Percentiles rank a stretch among this genome's conserved stretches.
These are phyloP conservation scores for Fusarium sp. DNA, from an alignment of 2,329 filamentous ascomycete species.

Conservation along the genomic window DNA sequence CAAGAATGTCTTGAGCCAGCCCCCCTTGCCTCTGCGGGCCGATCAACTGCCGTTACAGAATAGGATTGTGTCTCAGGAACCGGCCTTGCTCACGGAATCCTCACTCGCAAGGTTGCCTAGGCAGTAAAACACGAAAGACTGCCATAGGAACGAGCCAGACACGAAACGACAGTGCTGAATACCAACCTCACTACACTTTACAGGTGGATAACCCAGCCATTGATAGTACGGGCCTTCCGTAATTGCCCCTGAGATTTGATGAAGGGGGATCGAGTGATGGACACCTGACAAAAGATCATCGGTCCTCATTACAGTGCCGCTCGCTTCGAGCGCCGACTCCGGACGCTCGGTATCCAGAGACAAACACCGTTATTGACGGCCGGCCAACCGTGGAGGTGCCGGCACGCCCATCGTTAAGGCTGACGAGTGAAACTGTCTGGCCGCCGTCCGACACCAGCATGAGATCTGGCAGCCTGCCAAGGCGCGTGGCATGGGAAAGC, in stretches of 20 bases:
- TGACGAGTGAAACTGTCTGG: slow-evolving; percentile 28
- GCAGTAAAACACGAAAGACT: neutral
- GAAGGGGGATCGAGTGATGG: slow-evolving; percentile 4
- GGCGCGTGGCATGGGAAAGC: slow-evolving; percentile 23
- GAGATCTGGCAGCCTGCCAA: slow-evolving; percentile 31
- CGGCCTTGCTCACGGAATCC: neutral
- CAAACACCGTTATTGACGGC: neutral
- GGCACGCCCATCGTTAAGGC: slow-evolving; percentile 17
- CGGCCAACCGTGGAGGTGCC: neutral
- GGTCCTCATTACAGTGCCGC: slow-evolving; percentile 1
- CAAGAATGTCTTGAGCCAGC: neutral
- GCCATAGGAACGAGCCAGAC: slow-evolving; percentile 10
- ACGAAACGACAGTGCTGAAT: neutral
- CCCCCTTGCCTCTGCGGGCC: neutral
- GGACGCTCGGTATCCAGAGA: neutral
- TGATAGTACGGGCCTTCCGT: neutral
- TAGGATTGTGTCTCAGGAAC: neutral
- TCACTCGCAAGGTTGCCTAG: neutral
- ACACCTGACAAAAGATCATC: slow-evolving; percentile 9
- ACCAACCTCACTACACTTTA: neutral
- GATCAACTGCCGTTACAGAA: neutral
- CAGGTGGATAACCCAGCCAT: slow-evolving; percentile 14
- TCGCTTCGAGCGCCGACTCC: slow-evolving; percentile 3
- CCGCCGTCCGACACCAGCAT: slow-evolving; percentile 10
- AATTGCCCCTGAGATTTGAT: slow-evolving; percentile 7